These are phyloP conservation scores for Phenoliferia sp. DNA, from an alignment of 1,284 basidiomycete species.

Conservation along the genomic window DNA sequence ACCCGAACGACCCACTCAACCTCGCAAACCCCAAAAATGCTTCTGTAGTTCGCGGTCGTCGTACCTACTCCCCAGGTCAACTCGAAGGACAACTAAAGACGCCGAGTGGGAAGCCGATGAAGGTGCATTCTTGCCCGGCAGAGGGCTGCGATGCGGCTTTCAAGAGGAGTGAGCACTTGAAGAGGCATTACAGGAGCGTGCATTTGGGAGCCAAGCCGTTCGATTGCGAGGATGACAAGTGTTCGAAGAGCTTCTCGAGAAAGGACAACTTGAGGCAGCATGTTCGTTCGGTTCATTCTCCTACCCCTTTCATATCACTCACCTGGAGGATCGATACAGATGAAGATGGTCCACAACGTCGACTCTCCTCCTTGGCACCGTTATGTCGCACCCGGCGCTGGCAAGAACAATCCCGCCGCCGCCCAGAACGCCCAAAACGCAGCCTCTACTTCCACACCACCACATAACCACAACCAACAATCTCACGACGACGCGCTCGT, in stretches of 20 bases:
- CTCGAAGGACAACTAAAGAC: conserved; percentile 7
- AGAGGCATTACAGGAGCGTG: conserved; percentile 30
- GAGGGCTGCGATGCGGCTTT: conserved; percentile 30
- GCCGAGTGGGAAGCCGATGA: conserved; percentile 7
- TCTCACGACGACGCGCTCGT: neutral
- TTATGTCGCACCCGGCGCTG: neutral
- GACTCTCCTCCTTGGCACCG: neutral
- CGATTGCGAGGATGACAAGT: conserved; percentile 19
- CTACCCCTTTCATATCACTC: neutral
- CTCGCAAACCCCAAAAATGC: neutral
- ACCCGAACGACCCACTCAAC: neutral
- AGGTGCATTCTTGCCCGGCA: conserved; percentile 28
- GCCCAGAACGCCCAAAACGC: neutral
- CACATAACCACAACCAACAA: neutral
- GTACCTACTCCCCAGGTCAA: conserved; percentile 3
- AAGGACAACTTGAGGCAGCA: conserved; percentile 34
- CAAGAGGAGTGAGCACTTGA: conserved; percentile 31
- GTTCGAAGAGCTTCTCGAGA: conserved; percentile 27
- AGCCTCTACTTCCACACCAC: neutral
- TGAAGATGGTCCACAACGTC: conserved; percentile 8
- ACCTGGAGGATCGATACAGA: neutral
- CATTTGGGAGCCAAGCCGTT: conserved; percentile 31
- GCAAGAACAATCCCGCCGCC: neutral
- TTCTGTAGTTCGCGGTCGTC: conserved; percentile 24
- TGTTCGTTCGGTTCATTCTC: conserved; percentile 1